Evolutionary conservation across 2,329 filamentous ascomycete species (phyloP).

Genomic region (Cercospora zeina): DNA sequence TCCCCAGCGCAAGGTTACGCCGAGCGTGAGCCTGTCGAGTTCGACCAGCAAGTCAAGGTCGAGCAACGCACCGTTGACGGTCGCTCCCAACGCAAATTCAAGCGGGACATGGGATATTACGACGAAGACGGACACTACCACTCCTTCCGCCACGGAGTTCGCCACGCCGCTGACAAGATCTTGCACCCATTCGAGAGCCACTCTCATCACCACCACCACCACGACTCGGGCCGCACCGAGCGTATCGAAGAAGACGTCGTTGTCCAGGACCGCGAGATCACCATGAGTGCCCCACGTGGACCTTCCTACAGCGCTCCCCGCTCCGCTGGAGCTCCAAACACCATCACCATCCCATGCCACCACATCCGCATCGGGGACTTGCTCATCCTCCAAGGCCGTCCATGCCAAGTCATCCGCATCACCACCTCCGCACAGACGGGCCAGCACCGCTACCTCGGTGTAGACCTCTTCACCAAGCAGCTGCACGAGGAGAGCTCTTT

Average conservation of each 20-base stretch:
- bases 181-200: constrained; percentile 62
- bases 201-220: constrained; percentile 48
- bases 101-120: constrained; percentile 75
- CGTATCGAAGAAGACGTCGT: constrained; percentile 49
- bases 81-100: constrained; percentile 42
- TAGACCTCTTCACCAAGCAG: constrained; percentile 99
- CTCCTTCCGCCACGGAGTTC: constrained; percentile 70
- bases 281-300: constrained; percentile 43
- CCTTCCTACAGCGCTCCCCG: constrained; percentile 31
- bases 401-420: constrained; percentile 99
- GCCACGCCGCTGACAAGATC: constrained; percentile 65
- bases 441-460: constrained; percentile 99
- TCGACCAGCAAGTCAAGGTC: constrained; percentile 53
- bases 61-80: constrained; percentile 55
- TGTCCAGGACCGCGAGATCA: constrained; percentile 52
- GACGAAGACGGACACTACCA: constrained; percentile 76
- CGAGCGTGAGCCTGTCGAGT: constrained; percentile 41
- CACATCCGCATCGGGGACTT: constrained; percentile 99
- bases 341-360: constrained; percentile 97
- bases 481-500: constrained; percentile 98
- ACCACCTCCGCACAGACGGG: constrained; percentile 96
- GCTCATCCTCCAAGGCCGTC: constrained; percentile 96
- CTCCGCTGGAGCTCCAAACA: constrained; percentile 60
- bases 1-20: constrained; percentile 43
- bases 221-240: constrained; percentile 36